Conservation (phyloP, 1,284 basidiomycete genomes). For the Cryptococcus jaspeensis region DNA sequence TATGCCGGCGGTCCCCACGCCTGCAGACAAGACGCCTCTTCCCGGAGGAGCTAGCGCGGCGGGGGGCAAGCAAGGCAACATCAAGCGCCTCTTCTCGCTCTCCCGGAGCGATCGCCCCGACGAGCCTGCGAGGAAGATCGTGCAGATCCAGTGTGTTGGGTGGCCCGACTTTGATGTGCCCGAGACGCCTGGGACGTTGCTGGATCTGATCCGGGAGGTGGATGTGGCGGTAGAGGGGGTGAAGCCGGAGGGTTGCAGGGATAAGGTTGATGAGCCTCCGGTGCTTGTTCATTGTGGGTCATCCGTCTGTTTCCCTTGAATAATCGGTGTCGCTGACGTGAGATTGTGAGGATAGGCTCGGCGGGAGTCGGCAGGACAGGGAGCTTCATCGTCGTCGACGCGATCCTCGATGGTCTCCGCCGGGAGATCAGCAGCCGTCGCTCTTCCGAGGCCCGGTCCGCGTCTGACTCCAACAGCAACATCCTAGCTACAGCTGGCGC, state of each 20-base stretch:
- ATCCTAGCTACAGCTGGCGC: neutral
- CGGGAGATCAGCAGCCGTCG: slow-evolving; percentile 53
- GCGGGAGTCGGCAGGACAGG: slow-evolving; percentile 91
- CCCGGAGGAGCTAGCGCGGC: neutral
- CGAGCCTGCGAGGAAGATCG: slow-evolving; percentile 58
- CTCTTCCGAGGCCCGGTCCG: neutral
- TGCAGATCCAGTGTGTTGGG: slow-evolving; percentile 80
- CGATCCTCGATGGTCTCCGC: slow-evolving; percentile 73
- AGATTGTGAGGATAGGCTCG: slow-evolving; percentile 62
- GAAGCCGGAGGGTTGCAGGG: slow-evolving; percentile 47
- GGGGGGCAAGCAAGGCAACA: slow-evolving; percentile 36
- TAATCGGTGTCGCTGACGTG: slow-evolving; percentile 37
- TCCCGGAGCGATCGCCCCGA: slow-evolving; percentile 62
- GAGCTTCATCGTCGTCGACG: slow-evolving; percentile 84
- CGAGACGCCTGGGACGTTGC: slow-evolving; percentile 68
- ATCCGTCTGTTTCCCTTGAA: neutral
- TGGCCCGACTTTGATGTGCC: slow-evolving; percentile 97
- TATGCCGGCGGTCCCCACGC: slow-evolving; percentile 17
- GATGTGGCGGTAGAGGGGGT: slow-evolving; percentile 60
- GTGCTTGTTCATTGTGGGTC: slow-evolving; percentile 50
- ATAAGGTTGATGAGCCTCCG: slow-evolving; percentile 39
- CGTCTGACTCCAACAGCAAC: neutral
- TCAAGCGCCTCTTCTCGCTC: slow-evolving; percentile 70
- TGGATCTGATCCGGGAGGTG: slow-evolving; percentile 66
- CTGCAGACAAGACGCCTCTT: slow-evolving; percentile 3